A percentile compares a stretch with the other conserved stretches of the same genome.
Evolutionary conservation across 345 rosid genomes (phyloP).

Genomic region (Angophora floribunda): DNA sequence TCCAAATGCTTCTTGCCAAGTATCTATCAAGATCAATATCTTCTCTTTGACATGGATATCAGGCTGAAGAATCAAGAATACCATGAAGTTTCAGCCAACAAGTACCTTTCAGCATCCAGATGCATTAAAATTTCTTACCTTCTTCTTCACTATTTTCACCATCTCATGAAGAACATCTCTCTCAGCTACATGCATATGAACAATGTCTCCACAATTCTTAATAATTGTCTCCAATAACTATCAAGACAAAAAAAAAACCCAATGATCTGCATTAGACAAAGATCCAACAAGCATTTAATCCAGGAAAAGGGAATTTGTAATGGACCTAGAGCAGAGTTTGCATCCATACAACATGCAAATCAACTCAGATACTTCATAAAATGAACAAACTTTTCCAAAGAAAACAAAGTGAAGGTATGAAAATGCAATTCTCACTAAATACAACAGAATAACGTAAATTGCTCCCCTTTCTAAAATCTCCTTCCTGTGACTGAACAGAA

Average conservation of each 20-base stretch:
- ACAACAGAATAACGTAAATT: not conserved
- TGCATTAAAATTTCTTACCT: constrained; percentile 37
- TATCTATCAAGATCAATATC: constrained; percentile 77
- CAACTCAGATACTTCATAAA: not conserved
- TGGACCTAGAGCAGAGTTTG: not conserved
- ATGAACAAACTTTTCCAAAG: not conserved
- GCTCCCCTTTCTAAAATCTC: not conserved
- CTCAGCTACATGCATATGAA: constrained; percentile 99
- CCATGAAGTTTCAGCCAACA: not conserved
- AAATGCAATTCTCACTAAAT: not conserved
- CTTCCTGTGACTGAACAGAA: not conserved
- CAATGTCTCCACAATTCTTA: constrained; percentile 98
- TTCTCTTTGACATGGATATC: constrained; percentile 83
- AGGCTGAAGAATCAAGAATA: constrained; percentile 1
- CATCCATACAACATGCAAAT: not conserved
- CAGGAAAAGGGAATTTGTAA: not conserved
- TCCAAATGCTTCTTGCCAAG: constrained; percentile 99
- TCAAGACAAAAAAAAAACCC: not conserved
- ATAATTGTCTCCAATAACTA: constrained; percentile 94
- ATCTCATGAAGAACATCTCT: constrained; percentile 91
- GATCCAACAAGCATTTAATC: not conserved
- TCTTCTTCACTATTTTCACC: constrained; percentile 89
- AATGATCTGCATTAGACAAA: not conserved
- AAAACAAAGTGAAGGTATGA: not conserved
- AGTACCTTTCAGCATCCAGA: not conserved